phyloP scores from a whole-genome alignment of 345 rosid genomes.

The Cardamine occulta region DNA sequence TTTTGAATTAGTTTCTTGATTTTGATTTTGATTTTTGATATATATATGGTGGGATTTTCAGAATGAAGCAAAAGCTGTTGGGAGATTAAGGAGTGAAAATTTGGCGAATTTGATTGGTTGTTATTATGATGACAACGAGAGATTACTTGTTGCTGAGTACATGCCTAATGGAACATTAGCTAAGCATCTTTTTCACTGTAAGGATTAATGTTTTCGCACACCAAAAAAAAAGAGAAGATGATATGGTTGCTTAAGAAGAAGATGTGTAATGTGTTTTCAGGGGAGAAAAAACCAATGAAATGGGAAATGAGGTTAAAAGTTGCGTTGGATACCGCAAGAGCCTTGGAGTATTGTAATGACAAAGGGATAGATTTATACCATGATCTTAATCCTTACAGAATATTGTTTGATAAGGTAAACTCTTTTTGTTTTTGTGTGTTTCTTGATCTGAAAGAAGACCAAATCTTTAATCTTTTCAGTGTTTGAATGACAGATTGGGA shows the following conservation, averaged over 20 bases:
- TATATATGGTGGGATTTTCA: slow-evolving; percentile 15
- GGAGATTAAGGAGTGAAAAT: slow-evolving; percentile 80
- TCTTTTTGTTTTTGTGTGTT: not conserved
- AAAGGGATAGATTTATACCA: slow-evolving; percentile 81
- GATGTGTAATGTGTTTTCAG: slow-evolving; percentile 43
- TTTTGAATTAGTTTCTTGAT: not conserved
- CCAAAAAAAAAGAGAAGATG: not conserved
- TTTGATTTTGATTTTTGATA: too few relatives aligned
- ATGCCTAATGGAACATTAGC: slow-evolving; percentile 92
- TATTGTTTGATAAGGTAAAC: slow-evolving; percentile 76
- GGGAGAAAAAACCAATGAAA: slow-evolving; percentile 96
- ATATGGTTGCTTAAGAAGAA: slow-evolving; percentile 5
- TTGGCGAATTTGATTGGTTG: slow-evolving; percentile 89
- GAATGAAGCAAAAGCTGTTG: slow-evolving; percentile 87
- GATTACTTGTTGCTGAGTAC: slow-evolving; percentile 85
- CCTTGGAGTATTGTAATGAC: slow-evolving; percentile 73
- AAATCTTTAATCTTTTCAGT: not conserved
- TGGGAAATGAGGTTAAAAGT: slow-evolving; percentile 92
- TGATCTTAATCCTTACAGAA: slow-evolving; percentile 86
- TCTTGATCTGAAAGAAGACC: not conserved
- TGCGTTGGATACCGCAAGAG: slow-evolving; percentile 77
- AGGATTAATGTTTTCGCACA: slow-evolving; percentile 2
- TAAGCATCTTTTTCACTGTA: slow-evolving; percentile 92
- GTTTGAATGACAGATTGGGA: slow-evolving; percentile 61
- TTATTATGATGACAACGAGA: slow-evolving; percentile 84